Base-by-base conservation (phyloP, 139 green algal genomes). In the Coelastrella sp. region DNA sequence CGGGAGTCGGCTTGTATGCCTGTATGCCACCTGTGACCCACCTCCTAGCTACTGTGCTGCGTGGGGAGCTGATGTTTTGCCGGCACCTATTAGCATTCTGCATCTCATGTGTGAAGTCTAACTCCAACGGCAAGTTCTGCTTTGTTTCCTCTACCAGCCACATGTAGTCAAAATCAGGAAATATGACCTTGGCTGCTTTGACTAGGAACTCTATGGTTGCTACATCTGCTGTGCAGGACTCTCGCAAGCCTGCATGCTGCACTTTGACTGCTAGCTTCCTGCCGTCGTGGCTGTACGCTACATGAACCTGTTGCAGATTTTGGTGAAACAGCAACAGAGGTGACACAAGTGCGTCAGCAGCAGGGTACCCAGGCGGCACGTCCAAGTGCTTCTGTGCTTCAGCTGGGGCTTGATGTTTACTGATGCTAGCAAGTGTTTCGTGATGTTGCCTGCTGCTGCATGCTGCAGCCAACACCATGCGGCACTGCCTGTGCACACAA, bases 141-240 rank as follows among this genome's bases (percentile, higher is more conserved):
- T 95, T 92, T 8, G 96, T 92, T 92, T 99, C 97, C 4, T 98
- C 94, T 22, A 99, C 96, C 58, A 99, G 95, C 97, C 98, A 99
- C 14, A 89, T 77, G 92, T 96, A 97, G 93, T 97, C 93, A 71
- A 94, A 94, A 65, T 89, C 81, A 0, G 92, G 92, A 77, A 95
- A 95, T 32, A 93, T 64, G n/a, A 68, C 73, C 7, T 61, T 83
- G 14, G 95, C 93, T 4, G 87, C 83, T 5, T 82, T 87, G 11
- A 98, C 97, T 80, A 99, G 89, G 0, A 94, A 85, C 58, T 95
- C 90, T 0, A 99, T 96, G 10, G 96, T 98, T 20, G 94, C 81
- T 5, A 97, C 95, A 94, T 99, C 98, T 8, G 96, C 95, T 5
- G 90, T 83, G 60, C 90, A 94, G 2, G 89, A 95, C 88, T 99